Evolutionary conservation across 164 flowering plant genomes (phyloP).

Genomic region (Annona squamosa): DNA sequence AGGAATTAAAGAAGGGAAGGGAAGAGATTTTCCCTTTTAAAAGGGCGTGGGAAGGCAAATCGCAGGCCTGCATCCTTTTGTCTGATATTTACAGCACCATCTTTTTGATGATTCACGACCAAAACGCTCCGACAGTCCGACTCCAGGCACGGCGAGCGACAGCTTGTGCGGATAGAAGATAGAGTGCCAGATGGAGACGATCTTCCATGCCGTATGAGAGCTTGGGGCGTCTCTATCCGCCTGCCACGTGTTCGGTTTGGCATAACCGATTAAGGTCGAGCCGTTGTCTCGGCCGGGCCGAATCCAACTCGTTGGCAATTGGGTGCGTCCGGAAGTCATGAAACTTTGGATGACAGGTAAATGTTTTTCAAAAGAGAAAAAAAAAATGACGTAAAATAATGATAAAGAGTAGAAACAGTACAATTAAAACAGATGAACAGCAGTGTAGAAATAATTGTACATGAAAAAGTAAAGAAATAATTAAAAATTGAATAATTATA

Average conservation of each 20-base stretch:
- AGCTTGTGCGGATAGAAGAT: background rate
- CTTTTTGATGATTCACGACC: background rate
- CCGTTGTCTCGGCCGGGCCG: too few relatives aligned
- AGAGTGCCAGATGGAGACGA: background rate
- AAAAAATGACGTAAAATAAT: too few relatives aligned
- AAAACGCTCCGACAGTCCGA: background rate
- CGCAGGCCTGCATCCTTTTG: conserved; percentile 26
- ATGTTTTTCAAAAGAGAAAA: too few relatives aligned
- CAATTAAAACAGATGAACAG: too few relatives aligned
- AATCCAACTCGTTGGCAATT: too few relatives aligned
- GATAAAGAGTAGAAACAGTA: too few relatives aligned
- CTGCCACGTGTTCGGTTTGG: background rate
- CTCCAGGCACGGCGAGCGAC: background rate
- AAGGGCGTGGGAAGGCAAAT: conserved; percentile 27
- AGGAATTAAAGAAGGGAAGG: conserved; percentile 22
- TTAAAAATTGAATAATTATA: too few relatives aligned
- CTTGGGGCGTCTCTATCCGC: background rate
- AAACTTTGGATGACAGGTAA: too few relatives aligned
- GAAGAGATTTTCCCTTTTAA: conserved; percentile 33
- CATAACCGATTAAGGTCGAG: background rate
- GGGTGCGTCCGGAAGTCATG: too few relatives aligned
- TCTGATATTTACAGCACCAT: background rate
- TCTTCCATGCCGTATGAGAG: background rate
- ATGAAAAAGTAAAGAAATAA: too few relatives aligned
- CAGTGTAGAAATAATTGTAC: too few relatives aligned